These are phyloP conservation scores for Cocos nucifera DNA, from an alignment of 176 grass and related monocot genomes.

Conservation along the genomic window DNA sequence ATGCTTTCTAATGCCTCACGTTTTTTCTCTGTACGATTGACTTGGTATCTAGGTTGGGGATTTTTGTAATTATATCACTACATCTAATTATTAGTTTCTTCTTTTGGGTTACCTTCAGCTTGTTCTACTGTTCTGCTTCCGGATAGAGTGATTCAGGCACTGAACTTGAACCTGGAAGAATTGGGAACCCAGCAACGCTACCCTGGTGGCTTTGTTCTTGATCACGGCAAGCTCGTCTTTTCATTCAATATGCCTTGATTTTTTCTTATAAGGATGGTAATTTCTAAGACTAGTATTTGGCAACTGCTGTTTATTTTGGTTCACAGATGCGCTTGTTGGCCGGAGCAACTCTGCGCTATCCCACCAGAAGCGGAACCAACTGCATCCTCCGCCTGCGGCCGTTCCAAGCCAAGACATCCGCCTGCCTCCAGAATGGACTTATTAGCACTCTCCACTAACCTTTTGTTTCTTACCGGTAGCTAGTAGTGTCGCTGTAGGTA, in stretches of 20 bases:
- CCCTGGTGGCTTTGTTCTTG: background rate
- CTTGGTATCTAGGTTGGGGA: too few relatives aligned
- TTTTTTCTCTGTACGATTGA: too few relatives aligned
- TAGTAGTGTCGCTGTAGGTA: background rate
- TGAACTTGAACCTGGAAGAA: background rate
- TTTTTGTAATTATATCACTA: background rate
- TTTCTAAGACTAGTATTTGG: too few relatives aligned
- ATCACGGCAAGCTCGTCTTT: background rate
- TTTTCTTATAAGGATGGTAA: background rate
- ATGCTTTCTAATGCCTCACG: too few relatives aligned
- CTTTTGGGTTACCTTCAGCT: background rate
- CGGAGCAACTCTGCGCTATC: background rate
- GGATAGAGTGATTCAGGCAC: background rate
- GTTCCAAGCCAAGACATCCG: background rate
- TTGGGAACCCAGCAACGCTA: background rate
- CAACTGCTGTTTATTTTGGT: background rate
- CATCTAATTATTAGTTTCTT: background rate
- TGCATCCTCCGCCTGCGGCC: background rate
- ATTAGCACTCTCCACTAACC: background rate
- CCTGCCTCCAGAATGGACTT: constrained; percentile 1
- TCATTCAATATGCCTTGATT: background rate
- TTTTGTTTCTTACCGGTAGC: background rate
- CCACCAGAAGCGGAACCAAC: background rate
- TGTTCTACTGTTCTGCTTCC: background rate
- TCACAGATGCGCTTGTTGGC: background rate